These are phyloP conservation scores for Podospora conica DNA, from an alignment of 495 filamentous ascomycete species.

Conservation along the genomic window DNA sequence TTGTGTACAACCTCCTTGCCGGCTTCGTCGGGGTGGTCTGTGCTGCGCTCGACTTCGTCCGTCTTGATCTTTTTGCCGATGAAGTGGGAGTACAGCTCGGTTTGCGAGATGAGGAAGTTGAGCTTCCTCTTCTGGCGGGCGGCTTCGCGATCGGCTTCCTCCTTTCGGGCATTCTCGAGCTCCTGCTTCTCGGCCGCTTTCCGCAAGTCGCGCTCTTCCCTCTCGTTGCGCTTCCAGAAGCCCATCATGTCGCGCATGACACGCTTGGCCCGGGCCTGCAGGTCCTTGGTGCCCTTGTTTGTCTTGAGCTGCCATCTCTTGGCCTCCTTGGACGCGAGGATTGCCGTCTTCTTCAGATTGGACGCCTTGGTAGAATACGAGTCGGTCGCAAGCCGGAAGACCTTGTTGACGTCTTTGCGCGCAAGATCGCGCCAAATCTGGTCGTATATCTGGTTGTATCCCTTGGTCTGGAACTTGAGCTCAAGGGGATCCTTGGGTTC, in stretches of 20 bases:
- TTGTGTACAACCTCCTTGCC: constrained; percentile 38
- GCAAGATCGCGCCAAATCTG: constrained; percentile 97
- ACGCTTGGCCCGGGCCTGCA: constrained; percentile 92
- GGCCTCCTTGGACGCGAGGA: constrained; percentile 94
- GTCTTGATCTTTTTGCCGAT: constrained; percentile 99
- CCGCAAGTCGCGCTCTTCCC: constrained; percentile 89
- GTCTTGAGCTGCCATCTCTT: constrained; percentile 94
- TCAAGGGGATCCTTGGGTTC: constrained; percentile 44
- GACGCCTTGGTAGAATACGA: constrained; percentile 79
- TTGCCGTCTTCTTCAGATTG: constrained; percentile 94
- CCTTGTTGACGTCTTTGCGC: constrained; percentile 87
- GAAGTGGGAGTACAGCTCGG: constrained; percentile 97
- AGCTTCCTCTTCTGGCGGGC: constrained; percentile 97
- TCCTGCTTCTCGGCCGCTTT: constrained; percentile 94
- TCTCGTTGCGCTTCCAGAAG: constrained; percentile 99
- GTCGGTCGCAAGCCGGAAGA: constrained; percentile 74
- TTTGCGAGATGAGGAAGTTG: constrained; percentile 99
- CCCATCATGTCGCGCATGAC: constrained; percentile 99
- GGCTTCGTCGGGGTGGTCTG: constrained; percentile 68
- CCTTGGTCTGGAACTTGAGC: constrained; percentile 72
- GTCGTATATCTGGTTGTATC: constrained; percentile 94
- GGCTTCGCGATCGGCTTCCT: constrained; percentile 93
- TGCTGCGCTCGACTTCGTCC: constrained; percentile 79
- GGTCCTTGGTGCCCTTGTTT: constrained; percentile 97
- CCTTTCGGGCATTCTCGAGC: constrained; percentile 91